phyloP scores from a whole-genome alignment of 768 basidiomycete species.

The Rhodotorula babjevae region DNA sequence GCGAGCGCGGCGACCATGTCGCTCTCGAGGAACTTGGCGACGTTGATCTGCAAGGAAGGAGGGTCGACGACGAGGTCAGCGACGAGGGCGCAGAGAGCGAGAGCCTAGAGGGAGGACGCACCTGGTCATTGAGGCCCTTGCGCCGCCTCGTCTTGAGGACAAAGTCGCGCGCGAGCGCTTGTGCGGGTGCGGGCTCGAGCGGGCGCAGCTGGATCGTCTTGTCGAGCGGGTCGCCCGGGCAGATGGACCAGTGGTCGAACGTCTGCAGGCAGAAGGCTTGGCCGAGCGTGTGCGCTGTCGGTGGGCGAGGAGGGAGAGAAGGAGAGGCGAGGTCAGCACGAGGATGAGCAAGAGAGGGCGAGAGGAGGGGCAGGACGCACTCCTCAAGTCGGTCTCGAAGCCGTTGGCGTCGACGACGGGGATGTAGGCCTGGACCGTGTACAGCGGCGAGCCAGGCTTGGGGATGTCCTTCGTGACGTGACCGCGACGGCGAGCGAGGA shows the following conservation, averaged over 20 bases:
- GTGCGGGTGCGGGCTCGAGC: slow-evolving; percentile 93
- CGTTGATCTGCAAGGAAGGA: slow-evolving; percentile 11
- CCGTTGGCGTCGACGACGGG: slow-evolving; percentile 98
- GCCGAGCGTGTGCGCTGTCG: slow-evolving; percentile 79
- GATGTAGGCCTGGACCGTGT: slow-evolving; percentile 96
- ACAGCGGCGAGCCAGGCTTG: slow-evolving; percentile 94
- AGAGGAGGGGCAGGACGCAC: slow-evolving; percentile 2
- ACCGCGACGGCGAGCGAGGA: slow-evolving; percentile 95
- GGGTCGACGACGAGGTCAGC: too few relatives aligned
- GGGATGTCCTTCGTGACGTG: slow-evolving; percentile 98
- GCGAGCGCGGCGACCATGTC: not conserved
- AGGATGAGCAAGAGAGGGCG: not conserved
- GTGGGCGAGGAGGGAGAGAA: not conserved
- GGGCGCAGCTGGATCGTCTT: slow-evolving; percentile 93
- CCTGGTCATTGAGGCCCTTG: slow-evolving; percentile 90
- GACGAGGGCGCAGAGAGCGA: too few relatives aligned
- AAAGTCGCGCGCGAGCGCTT: slow-evolving; percentile 86
- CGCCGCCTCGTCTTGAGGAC: slow-evolving; percentile 92
- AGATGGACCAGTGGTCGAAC: slow-evolving; percentile 98
- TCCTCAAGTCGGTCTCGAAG: slow-evolving; percentile 95
- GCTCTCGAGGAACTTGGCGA: slow-evolving; percentile 31
- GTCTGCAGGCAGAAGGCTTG: slow-evolving; percentile 98
- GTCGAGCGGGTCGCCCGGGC: slow-evolving; percentile 99
- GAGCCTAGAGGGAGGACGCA: not conserved
- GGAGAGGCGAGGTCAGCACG: not conserved